Conservation (phyloP, 345 rosid species). For the Raphanus sativus region DNA sequence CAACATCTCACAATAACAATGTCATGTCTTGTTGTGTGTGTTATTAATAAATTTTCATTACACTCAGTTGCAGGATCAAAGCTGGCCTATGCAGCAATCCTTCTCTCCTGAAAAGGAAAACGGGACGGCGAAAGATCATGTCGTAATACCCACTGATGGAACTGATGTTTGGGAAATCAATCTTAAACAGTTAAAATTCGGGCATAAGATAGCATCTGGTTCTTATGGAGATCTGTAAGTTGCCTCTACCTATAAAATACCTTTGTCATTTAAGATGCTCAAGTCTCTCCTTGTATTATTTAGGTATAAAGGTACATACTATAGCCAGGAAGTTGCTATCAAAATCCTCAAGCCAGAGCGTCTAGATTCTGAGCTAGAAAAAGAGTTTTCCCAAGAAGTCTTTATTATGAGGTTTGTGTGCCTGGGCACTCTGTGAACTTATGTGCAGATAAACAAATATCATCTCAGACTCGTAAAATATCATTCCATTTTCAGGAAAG, state of each 20-base stretch:
- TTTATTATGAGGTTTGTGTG: slow-evolving; percentile 81
- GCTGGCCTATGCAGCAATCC: slow-evolving; percentile 54
- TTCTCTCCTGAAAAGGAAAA: slow-evolving; percentile 53
- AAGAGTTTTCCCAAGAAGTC: slow-evolving; percentile 96
- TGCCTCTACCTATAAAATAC: slow-evolving; percentile 20
- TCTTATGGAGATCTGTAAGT: slow-evolving; percentile 97
- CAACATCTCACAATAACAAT: slow-evolving; percentile 1
- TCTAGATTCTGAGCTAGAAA: slow-evolving; percentile 74
- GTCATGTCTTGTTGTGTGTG: background rate
- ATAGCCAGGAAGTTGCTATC: slow-evolving; percentile 96
- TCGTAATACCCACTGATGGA: slow-evolving; percentile 87
- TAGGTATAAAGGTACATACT: slow-evolving; percentile 93
- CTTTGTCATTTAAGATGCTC: slow-evolving; percentile 15
- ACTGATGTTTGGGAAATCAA: slow-evolving; percentile 98
- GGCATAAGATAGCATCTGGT: slow-evolving; percentile 88
- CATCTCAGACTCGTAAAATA: slow-evolving; percentile 5
- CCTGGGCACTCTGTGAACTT: slow-evolving; percentile 3
- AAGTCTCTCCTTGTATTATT: slow-evolving; percentile 13
- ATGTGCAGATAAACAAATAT: slow-evolving; percentile 8
- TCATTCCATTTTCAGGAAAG: slow-evolving; percentile 62
- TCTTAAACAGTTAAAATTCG: slow-evolving; percentile 64
- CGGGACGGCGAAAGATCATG: slow-evolving; percentile 48
- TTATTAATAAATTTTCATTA: slow-evolving; percentile 4
- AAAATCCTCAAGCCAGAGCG: slow-evolving; percentile 93
- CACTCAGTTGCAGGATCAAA: slow-evolving; percentile 50